Evolutionary conservation across 129 eudicot genomes (phyloP).

Genomic region (Flaveria ramosissima): DNA sequence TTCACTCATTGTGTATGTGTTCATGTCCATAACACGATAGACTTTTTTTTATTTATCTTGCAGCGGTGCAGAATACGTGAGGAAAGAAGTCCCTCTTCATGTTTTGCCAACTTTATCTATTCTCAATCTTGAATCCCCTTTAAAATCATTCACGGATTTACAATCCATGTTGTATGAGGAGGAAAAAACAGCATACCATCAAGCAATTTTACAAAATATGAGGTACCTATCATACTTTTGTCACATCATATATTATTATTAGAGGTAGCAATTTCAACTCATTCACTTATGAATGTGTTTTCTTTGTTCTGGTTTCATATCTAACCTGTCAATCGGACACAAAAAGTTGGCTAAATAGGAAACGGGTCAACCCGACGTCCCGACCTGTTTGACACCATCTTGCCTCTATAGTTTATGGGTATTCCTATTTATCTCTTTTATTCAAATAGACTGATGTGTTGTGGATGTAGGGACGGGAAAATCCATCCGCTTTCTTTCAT

Average conservation of each 20-base stretch:
- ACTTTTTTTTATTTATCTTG: slow-evolving; percentile 21
- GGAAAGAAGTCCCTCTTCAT: slow-evolving; percentile 92
- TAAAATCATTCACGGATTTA: slow-evolving; percentile 68
- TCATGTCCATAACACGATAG: slow-evolving; percentile 19
- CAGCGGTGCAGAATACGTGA: slow-evolving; percentile 92
- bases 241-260: slow-evolving; percentile 2
- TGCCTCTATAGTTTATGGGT: not conserved
- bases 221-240: slow-evolving; percentile 45
- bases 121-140: slow-evolving; percentile 71
- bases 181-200: slow-evolving; percentile 78
- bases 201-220: slow-evolving; percentile 69
- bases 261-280: not conserved
- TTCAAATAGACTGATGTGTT: slow-evolving; percentile 18
- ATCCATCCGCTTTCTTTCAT: slow-evolving; percentile 87
- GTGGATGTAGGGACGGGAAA: slow-evolving; percentile 72
- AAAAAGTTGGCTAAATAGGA: not conserved
- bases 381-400: not conserved
- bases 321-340: not conserved
- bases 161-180: slow-evolving; percentile 86
- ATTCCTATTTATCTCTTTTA: not conserved
- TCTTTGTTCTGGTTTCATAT: not conserved
- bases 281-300: not conserved
- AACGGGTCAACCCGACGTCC: slow-evolving; percentile 9
- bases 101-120: slow-evolving; percentile 72
- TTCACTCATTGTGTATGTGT: not conserved